Conservation (phyloP, 2,329 filamentous ascomycete species). For the Lomentospora prolificans region DNA sequence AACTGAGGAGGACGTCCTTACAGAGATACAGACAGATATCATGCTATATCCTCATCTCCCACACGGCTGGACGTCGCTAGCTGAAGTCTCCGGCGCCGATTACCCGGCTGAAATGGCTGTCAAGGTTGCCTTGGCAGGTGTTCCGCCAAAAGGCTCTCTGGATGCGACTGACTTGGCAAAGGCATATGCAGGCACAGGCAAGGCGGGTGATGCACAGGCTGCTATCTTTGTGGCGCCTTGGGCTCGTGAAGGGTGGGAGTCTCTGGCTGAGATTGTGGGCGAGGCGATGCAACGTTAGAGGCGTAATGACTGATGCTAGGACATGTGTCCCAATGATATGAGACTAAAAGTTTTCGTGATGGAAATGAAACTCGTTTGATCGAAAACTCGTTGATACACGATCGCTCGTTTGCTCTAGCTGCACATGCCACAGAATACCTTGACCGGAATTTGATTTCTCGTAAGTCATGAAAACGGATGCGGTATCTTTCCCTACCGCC, state of each 20-base stretch:
- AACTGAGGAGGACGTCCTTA: slow-evolving; percentile 40
- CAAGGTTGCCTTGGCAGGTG: slow-evolving; percentile 57
- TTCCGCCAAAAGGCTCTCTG: slow-evolving; percentile 62
- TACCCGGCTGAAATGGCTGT: slow-evolving; percentile 61
- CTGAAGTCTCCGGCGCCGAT: slow-evolving; percentile 44
- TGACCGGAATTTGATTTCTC: neutral
- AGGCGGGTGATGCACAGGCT: slow-evolving; percentile 62
- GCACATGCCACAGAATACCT: too few species aligned
- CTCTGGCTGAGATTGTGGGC: slow-evolving; percentile 31
- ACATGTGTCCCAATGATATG: too few species aligned
- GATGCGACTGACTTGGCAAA: slow-evolving; percentile 59
- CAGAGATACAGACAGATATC: slow-evolving; percentile 64
- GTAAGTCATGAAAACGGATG: neutral
- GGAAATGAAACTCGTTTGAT: too few species aligned
- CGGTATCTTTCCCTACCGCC: neutral
- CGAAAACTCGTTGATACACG: too few species aligned
- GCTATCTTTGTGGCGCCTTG: slow-evolving; percentile 77
- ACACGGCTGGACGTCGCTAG: slow-evolving; percentile 71
- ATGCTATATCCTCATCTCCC: slow-evolving; percentile 74
- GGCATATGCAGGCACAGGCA: slow-evolving; percentile 66
- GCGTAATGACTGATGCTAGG: too few species aligned
- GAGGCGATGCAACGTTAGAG: neutral
- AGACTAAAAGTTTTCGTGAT: too few species aligned
- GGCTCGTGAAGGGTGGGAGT: slow-evolving; percentile 55
- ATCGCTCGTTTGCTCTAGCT: too few species aligned